Base-by-base conservation (phyloP, 371 early-diverging fungal species). In the Mucor indicus region DNA sequence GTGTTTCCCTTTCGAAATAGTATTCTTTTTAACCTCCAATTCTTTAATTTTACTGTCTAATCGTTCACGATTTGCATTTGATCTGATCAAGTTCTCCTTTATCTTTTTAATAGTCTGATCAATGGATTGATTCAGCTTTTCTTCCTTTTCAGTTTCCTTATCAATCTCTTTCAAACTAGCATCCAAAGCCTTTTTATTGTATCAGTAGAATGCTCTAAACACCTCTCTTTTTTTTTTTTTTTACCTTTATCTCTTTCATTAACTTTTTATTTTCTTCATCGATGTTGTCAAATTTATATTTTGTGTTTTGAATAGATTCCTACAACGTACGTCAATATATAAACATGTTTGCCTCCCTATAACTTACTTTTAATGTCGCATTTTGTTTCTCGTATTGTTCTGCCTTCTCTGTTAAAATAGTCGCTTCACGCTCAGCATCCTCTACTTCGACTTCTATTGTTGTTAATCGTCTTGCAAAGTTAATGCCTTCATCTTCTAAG, bases 401-500 rank as follows among this genome's bases (percentile, higher is more conserved):
- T 16, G 59, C 9, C 23, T 46, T 40, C 4, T 32, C 31, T 31
- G 52, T 33, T 0, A 43, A 32, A 1, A 22, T 42, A 2, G 51
- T 45, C 20, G 60, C 22, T 44, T 50, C 46, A 1, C 51, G 47
- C 33, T 46, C 48, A 3, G 38, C 45, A 30, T 67, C 59, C 20
- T 19, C 30, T 13, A 55, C 50, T 29, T 72, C 72, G 7, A 62
- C 43, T 39, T 67, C 59, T 10, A 60, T 41, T 9, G 57, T 45
- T 6, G 50, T 42, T 2, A 62, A 43, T 17, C 57, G 51, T 12
- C 68, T 55, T 16, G 53, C 54, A 29, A 48, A 50, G 3, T 65
- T 65, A 20, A 72, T 27, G 2, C 50, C 52, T 6, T 64, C 54
- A 23, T 72, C 72, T 43, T 65, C 61, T 8, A 72, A 20, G 29